phyloP scores from a whole-genome alignment of 345 rosid species.

The Cardamine occulta region DNA sequence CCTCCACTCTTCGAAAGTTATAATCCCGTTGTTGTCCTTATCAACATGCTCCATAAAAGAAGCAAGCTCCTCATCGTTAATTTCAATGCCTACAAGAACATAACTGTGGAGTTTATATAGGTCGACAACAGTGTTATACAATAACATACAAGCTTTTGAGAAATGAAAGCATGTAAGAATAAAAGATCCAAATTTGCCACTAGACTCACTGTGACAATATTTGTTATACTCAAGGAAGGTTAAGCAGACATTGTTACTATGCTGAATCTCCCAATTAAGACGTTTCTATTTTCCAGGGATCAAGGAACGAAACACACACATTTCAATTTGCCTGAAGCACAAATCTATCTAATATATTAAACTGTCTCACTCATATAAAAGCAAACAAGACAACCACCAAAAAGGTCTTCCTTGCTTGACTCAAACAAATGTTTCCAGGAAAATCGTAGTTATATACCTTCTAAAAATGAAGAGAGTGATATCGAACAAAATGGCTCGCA shows the following conservation, averaged over 20 bases:
- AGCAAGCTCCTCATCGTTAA: conserved; percentile 85
- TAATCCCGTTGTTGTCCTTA: conserved; percentile 92
- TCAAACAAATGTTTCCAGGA: too few relatives aligned
- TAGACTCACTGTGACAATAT: background rate
- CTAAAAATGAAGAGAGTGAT: background rate
- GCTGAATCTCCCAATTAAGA: background rate
- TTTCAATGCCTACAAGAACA: conserved; percentile 74
- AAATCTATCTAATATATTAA: background rate
- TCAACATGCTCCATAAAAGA: conserved; percentile 95
- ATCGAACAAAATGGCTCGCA: background rate
- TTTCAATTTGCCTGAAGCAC: background rate
- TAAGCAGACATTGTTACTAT: background rate
- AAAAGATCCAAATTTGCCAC: background rate
- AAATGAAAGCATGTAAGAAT: background rate
- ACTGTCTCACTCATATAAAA: conserved; percentile 1
- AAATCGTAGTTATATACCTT: background rate
- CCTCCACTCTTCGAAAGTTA: conserved; percentile 98
- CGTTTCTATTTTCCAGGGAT: background rate
- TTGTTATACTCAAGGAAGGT: background rate
- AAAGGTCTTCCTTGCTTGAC: too few relatives aligned
- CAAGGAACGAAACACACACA: background rate
- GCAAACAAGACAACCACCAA: background rate
- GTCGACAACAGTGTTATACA: conserved; percentile 35
- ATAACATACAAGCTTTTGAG: background rate
- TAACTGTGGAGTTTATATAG: conserved; percentile 51